Evolutionary conservation across 2,329 filamentous ascomycete genomes (phyloP).

Genomic region (Fusarium nurragi): DNA sequence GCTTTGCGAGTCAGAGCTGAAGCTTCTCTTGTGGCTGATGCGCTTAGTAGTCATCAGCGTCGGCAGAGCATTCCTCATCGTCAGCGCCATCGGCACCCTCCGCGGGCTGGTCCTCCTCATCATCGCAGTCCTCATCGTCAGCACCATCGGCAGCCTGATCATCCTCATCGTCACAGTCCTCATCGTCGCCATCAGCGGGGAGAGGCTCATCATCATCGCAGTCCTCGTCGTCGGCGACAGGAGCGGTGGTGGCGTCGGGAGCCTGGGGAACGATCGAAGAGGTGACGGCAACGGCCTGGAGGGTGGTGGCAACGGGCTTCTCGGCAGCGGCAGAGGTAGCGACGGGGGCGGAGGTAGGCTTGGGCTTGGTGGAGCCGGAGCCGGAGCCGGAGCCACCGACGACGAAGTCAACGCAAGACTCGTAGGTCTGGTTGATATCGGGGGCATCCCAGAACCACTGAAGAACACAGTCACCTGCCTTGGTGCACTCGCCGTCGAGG

Average conservation of each 20-base stretch:
- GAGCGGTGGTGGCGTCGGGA: slow-evolving; percentile 14
- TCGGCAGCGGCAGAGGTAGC: slow-evolving; percentile 1
- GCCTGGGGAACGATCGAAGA: slow-evolving; percentile 5
- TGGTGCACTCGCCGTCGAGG: slow-evolving; percentile 57
- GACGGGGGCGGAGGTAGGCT: slow-evolving; percentile 9
- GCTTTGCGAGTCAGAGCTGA: neutral
- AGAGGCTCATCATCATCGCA: neutral
- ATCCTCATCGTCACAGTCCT: slow-evolving; percentile 27
- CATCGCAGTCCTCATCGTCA: slow-evolving; percentile 34
- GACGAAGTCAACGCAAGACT: slow-evolving; percentile 69
- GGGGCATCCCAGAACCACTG: slow-evolving; percentile 71
- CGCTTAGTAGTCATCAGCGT: slow-evolving; percentile 25
- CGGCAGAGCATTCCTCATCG: slow-evolving; percentile 35
- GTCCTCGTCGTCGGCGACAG: slow-evolving; percentile 11
- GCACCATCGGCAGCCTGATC: slow-evolving; percentile 17
- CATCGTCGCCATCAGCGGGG: slow-evolving; percentile 12
- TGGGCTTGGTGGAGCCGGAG: slow-evolving; percentile 8
- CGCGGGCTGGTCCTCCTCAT: slow-evolving; percentile 21
- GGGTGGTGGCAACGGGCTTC: slow-evolving; percentile 18
- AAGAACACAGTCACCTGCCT: slow-evolving; percentile 61
- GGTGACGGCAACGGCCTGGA: slow-evolving; percentile 16
- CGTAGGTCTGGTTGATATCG: slow-evolving; percentile 68
- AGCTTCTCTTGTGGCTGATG: neutral
- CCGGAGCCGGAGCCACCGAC: slow-evolving; percentile 19
- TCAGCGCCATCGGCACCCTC: slow-evolving; percentile 24